Evolutionary conservation across 768 basidiomycete species (phyloP), one percentile per base, ranked within the genome.

Genomic region (Leccinum incarnatum): DNA sequence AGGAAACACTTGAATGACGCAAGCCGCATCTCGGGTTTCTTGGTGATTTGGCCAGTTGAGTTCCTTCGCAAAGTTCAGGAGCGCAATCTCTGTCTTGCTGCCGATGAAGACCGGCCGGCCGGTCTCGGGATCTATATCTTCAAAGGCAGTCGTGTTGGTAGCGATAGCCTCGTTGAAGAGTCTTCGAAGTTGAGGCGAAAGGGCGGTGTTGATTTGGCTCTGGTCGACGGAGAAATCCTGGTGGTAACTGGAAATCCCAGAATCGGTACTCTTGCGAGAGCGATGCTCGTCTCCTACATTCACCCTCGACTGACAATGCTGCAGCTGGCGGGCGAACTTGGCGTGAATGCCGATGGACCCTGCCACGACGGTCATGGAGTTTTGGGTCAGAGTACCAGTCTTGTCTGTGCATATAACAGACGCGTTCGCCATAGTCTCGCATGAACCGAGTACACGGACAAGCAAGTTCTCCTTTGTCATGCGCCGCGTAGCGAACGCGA

Each of bases 401-500:
- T 96, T 95, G 80, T 95, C 94, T 14, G 94, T 95, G 75, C 93
- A 95, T 4, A 98, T 84, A 58, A 98, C 95, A 21, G 91, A 95
- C 5, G 96, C 92, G 66, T 98, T 98, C 21, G 92, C 96, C 96
- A 98, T 98, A 0, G 94, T 98, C 76, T 99, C 97, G 74, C 96
- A 98, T 12, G 95, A 95, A 7, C 92, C 92, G 34, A 99, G 84
- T 5, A 98, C 92, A 55, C 96, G 94, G 30, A 98, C 97, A 46
- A 99, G 85, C 0, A 98, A 80, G 54, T 97, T 97, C 74, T 95
- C 91, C 68, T 88, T 83, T 9, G 95, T 92, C 97, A 98, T 98
- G n/a, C 96, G 88, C 67, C 91, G 95, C 50, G 97, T 99, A 0
- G 96, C 97, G 68, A 98, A 99, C 1, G 97, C 93, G 32, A 99